Percentiles rank a stretch among this genome's conserved stretches.
Evolutionary conservation across 106 monocot species (phyloP).

Genomic region (Platanthera guangdongensis): DNA sequence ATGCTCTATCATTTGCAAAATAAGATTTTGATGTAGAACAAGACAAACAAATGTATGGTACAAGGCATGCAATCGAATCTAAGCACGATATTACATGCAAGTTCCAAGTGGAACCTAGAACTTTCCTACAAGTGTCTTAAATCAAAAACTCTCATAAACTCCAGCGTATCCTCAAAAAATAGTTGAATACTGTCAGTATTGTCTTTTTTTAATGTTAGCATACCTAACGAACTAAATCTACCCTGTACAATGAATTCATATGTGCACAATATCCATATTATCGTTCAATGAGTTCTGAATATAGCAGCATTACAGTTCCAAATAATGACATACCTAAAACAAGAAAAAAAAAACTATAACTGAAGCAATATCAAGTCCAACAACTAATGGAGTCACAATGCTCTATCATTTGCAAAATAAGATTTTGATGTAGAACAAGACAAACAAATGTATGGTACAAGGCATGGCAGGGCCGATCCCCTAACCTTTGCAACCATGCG

Average conservation of each 20-base stretch:
- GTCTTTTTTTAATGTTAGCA: not conserved
- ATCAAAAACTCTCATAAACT: not conserved
- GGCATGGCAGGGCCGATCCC: slow-evolving; percentile 15
- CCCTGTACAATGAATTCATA: not conserved
- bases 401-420: not conserved
- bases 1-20: not conserved
- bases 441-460: not conserved
- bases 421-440: not conserved
- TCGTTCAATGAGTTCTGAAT: not conserved
- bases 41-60: not conserved
- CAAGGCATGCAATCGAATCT: not conserved
- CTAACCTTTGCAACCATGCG: slow-evolving; percentile 35
- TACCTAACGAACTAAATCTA: not conserved
- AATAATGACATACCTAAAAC: not conserved
- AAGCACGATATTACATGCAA: not conserved
- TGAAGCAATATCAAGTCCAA: not conserved
- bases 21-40: not conserved
- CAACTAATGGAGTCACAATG: not conserved
- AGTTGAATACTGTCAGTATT: not conserved
- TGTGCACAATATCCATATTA: not conserved
- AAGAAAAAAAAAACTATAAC: not conserved
- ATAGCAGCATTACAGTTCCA: not conserved
- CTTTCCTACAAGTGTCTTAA: not conserved
- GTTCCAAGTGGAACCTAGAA: not conserved
- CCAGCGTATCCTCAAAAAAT: not conserved